Conservation (phyloP, 352 stramenopile genomes). For the Blastocystis sp. region DNA sequence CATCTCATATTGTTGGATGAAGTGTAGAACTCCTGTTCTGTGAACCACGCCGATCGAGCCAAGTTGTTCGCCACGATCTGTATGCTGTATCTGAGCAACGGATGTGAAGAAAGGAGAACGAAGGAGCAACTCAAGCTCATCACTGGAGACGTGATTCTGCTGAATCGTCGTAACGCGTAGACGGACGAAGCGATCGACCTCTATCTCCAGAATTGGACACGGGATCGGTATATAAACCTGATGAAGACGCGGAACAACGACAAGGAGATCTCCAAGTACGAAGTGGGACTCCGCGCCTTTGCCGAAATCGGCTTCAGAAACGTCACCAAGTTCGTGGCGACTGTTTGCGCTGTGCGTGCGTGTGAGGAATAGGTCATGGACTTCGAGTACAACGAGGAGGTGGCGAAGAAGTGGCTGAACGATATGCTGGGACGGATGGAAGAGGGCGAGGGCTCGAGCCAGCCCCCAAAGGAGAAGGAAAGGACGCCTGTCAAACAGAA, state of each 20-base stretch:
- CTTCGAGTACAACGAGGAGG: slow-evolving; percentile 28
- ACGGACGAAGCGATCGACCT: not conserved
- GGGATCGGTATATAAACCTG: not conserved
- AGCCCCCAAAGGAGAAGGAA: slow-evolving; percentile 12
- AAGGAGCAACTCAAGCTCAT: slow-evolving; percentile 22
- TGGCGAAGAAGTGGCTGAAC: slow-evolving; percentile 28
- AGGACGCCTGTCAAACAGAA: not conserved
- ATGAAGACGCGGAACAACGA: not conserved
- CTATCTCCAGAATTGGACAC: slow-evolving; percentile 6
- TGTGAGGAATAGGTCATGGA: slow-evolving; percentile 9
- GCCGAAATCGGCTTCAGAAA: slow-evolving; percentile 53
- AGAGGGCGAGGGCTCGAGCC: not conserved
- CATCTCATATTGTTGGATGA: not conserved
- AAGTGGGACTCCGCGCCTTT: slow-evolving; percentile 16
- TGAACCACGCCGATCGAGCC: not conserved
- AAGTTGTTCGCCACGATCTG: slow-evolving; percentile 17
- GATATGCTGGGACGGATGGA: slow-evolving; percentile 1
- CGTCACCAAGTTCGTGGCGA: slow-evolving; percentile 39
- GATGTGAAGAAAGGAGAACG: not conserved
- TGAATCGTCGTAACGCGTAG: not conserved
- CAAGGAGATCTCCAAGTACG: slow-evolving; percentile 28
- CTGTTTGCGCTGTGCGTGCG: not conserved
- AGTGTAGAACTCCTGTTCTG: not conserved
- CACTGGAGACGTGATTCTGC: slow-evolving; percentile 24
- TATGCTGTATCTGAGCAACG: slow-evolving; percentile 50